Conservation (phyloP, 768 basidiomycete species). For the Rhodotorula sphaerocarpa region DNA sequence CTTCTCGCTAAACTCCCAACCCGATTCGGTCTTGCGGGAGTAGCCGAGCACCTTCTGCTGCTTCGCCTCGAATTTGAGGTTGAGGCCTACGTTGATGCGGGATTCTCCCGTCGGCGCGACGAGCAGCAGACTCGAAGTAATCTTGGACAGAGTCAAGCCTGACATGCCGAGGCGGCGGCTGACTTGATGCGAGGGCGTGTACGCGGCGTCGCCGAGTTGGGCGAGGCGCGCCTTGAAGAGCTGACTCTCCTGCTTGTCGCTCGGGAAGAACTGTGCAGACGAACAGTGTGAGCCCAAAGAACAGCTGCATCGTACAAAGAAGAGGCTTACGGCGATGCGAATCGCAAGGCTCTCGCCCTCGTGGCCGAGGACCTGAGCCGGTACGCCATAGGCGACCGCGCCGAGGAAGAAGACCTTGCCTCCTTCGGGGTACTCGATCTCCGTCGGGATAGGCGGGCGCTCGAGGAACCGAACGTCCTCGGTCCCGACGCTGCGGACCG, state of each 20-base stretch:
- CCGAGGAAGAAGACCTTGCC: constrained; percentile 94
- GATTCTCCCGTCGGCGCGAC: constrained; percentile 52
- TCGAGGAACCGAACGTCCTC: constrained; percentile 75
- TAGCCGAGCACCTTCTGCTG: constrained; percentile 87
- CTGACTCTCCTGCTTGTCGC: constrained; percentile 68
- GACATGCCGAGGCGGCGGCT: constrained; percentile 66
- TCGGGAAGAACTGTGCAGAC: constrained; percentile 67
- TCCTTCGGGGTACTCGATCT: constrained; percentile 81
- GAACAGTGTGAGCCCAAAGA: too few species aligned
- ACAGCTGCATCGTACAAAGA: too few species aligned
- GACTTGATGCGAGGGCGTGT: constrained; percentile 70
- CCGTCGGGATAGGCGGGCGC: constrained; percentile 66
- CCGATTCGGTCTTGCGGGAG: constrained; percentile 67
- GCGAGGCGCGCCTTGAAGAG: constrained; percentile 64
- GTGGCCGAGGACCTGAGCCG: constrained; percentile 75
- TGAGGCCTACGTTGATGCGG: constrained; percentile 84
- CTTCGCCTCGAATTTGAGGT: constrained; percentile 93
- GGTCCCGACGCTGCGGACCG: constrained; percentile 65
- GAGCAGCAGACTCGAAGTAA: constrained; percentile 90
- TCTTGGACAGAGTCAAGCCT: constrained; percentile 71
- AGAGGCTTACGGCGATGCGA: constrained; percentile 64
- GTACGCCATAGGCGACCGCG: constrained; percentile 87
- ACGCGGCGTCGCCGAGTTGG: constrained; percentile 51
- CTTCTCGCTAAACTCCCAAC: constrained; percentile 91
- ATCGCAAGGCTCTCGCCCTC: constrained; percentile 65